These are phyloP conservation scores for Teunomyces atbi DNA, from an alignment of 805 yeast species.

Conservation along the genomic window DNA sequence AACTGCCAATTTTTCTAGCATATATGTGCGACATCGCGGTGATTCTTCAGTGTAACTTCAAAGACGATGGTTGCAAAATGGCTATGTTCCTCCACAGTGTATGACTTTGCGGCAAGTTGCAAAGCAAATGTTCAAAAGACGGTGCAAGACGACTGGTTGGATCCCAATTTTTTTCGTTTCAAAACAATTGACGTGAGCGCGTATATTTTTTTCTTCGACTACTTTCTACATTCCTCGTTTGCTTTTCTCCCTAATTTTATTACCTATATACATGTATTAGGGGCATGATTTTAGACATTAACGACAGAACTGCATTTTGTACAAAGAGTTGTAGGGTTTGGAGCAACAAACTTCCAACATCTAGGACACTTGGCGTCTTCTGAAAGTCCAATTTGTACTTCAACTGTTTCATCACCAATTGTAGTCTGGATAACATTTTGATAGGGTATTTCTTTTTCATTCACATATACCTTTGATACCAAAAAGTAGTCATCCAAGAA, in stretches of 20 bases:
- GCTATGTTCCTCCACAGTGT: background rate
- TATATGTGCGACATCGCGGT: background rate
- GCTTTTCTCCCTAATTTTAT: background rate
- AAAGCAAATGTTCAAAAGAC: background rate
- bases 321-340: slow-evolving; percentile 56
- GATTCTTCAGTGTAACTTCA: background rate
- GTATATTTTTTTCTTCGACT: background rate
- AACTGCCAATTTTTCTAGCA: slow-evolving; percentile 17
- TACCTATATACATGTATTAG: background rate
- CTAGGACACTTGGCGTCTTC: slow-evolving; percentile 73
- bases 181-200: background rate
- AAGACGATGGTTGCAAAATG: background rate
- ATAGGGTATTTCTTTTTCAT: slow-evolving; percentile 8
- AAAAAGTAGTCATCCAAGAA: slow-evolving; percentile 51
- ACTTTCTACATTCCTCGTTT: background rate
- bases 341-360: slow-evolving; percentile 83
- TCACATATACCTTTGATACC: slow-evolving; percentile 56
- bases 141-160: slow-evolving; percentile 2
- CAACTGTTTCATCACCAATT: slow-evolving; percentile 21
- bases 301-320: slow-evolving; percentile 55
- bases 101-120: background rate
- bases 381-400: slow-evolving; percentile 44
- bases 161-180: background rate
- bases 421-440: background rate
- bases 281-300: slow-evolving; percentile 20